Evolutionary conservation across 495 filamentous ascomycete genomes (phyloP), one percentile per base, ranked within the genome.

Genomic region (Cetradonia linearis): DNA sequence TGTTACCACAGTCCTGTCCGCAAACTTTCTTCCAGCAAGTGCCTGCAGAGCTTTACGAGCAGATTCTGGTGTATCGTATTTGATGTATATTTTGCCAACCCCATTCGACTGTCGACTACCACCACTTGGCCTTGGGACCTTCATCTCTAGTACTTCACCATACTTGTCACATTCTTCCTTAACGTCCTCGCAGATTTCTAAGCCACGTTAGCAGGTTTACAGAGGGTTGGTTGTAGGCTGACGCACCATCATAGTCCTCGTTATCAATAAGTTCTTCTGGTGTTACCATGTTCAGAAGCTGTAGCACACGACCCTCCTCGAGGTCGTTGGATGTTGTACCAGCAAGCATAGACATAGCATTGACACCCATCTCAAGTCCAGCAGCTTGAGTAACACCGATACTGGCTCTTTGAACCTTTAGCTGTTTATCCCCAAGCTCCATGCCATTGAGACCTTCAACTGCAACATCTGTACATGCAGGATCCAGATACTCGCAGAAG

Each of bases 321-420:
- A 86, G 70, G 61, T 91, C 86, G 47, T 79, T 78, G 36, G 86
- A 87, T 9, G 88, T 92, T 38, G 92, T 96, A 48, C 91, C 90
- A 36, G 93, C 93, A 68, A 99, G 91, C 88, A 97, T 91, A 33
- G 91, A 93, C 89, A 99, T 97, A 63, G 92, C 94, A 63, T 95
- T 96, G 62, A 97, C 91, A 30, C 91, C 86, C 86, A 96, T 92
- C 66, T 97, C 93, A 20, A 93, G 77, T 47, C 90, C 89, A 55
- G 88, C 76, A 13, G 88, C 90, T 70, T 99, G 93, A 30, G 89
- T 91, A 64, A 87, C 85, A 59, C 93, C 93, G 63, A 96, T 87
- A 74, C 89, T 94, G 57, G 93, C 93, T 66, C 89, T 87, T 61
- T 83, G 74, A 33, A 96, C 89, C 74, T 87, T 91, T 50, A 98